Conservation (phyloP, 192 early-diverging fungal genomes). For the Backusella tuberculispora region DNA sequence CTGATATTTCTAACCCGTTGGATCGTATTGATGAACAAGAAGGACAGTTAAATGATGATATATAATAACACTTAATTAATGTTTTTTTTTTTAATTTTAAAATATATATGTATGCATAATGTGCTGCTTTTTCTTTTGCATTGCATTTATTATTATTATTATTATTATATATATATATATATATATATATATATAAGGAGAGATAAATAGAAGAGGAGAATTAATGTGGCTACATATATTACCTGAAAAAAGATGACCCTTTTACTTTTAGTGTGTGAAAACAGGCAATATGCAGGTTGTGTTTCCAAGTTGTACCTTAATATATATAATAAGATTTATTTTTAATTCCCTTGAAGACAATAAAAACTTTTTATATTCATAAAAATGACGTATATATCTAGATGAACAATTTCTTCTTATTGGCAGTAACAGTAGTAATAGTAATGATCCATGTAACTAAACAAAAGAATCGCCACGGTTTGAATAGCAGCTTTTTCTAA, state of each 20-base stretch:
- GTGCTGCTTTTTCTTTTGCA: background rate
- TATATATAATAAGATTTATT: background rate
- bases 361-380: background rate
- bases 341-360: background rate
- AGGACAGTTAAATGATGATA: background rate
- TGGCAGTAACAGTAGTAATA: too few relatives aligned
- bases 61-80: slow-evolving; percentile 14
- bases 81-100: background rate
- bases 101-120: slow-evolving; percentile 9
- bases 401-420: too few relatives aligned
- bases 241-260: background rate
- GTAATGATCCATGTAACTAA: too few relatives aligned
- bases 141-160: slow-evolving; percentile 8
- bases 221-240: background rate
- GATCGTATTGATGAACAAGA: slow-evolving; percentile 4
- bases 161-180: too few relatives aligned
- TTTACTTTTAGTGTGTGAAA: background rate
- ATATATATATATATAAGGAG: too few relatives aligned
- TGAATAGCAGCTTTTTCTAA: background rate
- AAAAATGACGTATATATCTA: too few relatives aligned
- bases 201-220: too few relatives aligned
- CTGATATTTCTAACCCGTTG: background rate
- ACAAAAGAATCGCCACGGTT: background rate
- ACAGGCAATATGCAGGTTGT: background rate
- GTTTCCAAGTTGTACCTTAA: background rate